phyloP scores from a whole-genome alignment of 345 rosid genomes.

The Toxicodendron radicans region DNA sequence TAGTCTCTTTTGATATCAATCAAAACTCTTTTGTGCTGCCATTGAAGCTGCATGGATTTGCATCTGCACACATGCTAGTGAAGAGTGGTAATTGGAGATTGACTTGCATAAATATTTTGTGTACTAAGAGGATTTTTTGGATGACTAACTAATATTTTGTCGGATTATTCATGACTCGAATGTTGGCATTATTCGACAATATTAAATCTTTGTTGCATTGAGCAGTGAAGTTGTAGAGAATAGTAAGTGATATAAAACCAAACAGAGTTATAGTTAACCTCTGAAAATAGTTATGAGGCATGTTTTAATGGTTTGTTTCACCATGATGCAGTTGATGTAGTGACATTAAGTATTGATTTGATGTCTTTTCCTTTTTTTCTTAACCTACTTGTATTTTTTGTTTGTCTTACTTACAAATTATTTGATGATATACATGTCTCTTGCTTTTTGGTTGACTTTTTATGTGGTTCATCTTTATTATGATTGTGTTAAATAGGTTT shows the following conservation, averaged over 20 bases:
- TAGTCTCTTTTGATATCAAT: background rate
- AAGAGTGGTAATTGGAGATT: background rate
- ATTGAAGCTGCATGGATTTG: background rate
- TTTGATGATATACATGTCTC: background rate
- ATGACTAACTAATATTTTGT: no score
- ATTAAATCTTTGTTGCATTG: no score
- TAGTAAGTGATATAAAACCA: background rate
- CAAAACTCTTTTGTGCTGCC: background rate
- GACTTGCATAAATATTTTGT: background rate
- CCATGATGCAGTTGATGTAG: background rate
- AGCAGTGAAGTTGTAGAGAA: background rate
- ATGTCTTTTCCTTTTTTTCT: background rate
- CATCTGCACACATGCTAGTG: background rate
- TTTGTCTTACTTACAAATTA: background rate
- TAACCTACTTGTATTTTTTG: background rate
- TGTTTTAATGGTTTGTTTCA: slow-evolving; percentile 10
- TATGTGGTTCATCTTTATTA: background rate
- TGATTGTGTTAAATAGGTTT: slow-evolving; percentile 50
- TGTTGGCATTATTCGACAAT: background rate
- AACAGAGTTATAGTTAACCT: background rate
- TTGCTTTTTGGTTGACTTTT: background rate
- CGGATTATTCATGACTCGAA: background rate
- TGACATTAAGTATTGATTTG: background rate
- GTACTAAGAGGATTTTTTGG: no score
- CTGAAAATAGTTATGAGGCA: background rate